Conservation (phyloP, 805 yeast species). For the Candida insectalens region DNA sequence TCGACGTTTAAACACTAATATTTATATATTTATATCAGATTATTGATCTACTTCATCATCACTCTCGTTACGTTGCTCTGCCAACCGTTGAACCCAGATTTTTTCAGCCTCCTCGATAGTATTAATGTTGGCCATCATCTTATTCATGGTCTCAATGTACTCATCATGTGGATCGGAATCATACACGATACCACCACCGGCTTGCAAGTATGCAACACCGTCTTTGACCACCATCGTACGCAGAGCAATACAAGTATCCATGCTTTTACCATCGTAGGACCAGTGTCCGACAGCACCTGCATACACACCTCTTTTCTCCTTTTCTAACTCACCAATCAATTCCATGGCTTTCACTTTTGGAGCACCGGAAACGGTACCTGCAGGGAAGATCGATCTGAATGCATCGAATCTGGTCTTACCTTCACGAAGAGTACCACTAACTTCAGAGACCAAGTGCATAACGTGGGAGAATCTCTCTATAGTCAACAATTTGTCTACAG, state of each 20-base stretch:
- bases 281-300: constrained; percentile 99
- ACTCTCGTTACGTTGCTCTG: constrained; percentile 3
- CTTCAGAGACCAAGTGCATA: constrained; percentile 92
- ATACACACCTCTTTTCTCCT: constrained; percentile 90
- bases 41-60: not conserved
- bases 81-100: constrained; percentile 1
- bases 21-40: not conserved
- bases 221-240: constrained; percentile 95
- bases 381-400: constrained; percentile 95
- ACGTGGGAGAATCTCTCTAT: constrained; percentile 95
- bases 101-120: constrained; percentile 91
- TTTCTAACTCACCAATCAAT: constrained; percentile 78
- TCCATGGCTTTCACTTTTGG: constrained; percentile 98
- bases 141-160: constrained; percentile 92
- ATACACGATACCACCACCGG: constrained; percentile 97
- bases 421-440: constrained; percentile 77
- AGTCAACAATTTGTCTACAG: constrained; percentile 79
- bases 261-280: constrained; percentile 89
- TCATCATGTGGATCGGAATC: constrained; percentile 95
- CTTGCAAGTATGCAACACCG: constrained; percentile 86
- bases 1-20: constrained; percentile 16
- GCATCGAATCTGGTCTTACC: constrained; percentile 93
- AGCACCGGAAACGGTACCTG: constrained; percentile 98
- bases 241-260: constrained; percentile 97
- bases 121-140: constrained; percentile 87